Base-by-base conservation (phyloP, 306 rosid genomes). In the Ceratonia siliqua region DNA sequence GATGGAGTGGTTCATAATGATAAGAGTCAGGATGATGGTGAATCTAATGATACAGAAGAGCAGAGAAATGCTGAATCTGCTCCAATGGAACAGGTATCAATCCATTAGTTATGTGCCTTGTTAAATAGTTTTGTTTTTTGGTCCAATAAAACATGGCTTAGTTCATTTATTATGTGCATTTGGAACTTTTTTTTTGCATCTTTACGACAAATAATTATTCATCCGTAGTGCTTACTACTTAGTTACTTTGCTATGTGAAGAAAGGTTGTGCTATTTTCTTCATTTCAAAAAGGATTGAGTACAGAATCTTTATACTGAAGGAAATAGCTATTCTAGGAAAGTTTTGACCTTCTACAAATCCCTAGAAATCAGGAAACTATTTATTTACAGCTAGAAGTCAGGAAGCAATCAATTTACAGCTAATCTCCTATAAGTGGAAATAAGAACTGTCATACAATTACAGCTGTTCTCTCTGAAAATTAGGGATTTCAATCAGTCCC, bases 11-110 rank as follows among this genome's bases (percentile, higher is more conserved):
- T 69, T 62, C 45, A 41, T 17, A 63, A 38, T 50, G 69, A 15
- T 28, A 77, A 78, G 68, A 68, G 68, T 72, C 79, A 81, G 64
- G 83, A 49, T 33, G 78, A 61, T 64, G 82, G 27, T 77, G 86
- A 78, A 73, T 70, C 84, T 15, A 79, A 79, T 74, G 90, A 79
- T 74, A 76, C 68, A 32, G 85, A 77, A 65, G 90, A 83, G 58
- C 91, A 79, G 21, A 69, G 17, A 38, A 78, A 79, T 32, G 73
- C 82, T 63, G 97, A 85, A 73, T 38, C 88, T 39, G 63, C 87
- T 75, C 80, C 89, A 12, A 89, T 93, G 93, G 97, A 89, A 62
- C 89, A 91, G 93, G 98, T 93, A 81, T 64, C 8, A 38, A 18
- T 74, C 46, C 50, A 18, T 61, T 38, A 5, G 1, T 6, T 22